Evolutionary conservation across 2,329 filamentous ascomycete genomes (phyloP), one percentile per base, ranked within the genome.

Genomic region (Phialophora expanda): DNA sequence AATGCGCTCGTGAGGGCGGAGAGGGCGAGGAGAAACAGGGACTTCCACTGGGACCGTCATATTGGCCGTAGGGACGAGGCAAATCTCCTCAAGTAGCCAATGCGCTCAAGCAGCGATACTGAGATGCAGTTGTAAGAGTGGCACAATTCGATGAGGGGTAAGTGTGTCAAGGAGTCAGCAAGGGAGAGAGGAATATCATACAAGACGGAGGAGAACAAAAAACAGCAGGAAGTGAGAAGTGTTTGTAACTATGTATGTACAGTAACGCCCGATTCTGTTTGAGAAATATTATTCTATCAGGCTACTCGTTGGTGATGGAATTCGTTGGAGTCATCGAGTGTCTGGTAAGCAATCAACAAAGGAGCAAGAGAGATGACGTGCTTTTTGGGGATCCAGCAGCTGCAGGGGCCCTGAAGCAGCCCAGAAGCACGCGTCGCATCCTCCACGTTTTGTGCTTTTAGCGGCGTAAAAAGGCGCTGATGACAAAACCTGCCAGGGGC

Each of bases 1-100:
- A 61, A 70, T 70, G 11, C 70, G 69, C 48, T 73, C 69, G 46
- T 69, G 26, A 11, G 69, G 69, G n/a, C 66, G 64, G 7, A 71
- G 69, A 58, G 69, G 69, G 14, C 69, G 67, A 61, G 69, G 69
- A 11, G 69, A 69, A 17, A 66, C 46, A 30, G 66, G 62, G 56
- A 61, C 60, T 20, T 41, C 26, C 1, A 41, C 58, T 38, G 26
- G 58, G 32, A 53, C 20, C 11, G 67, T 69, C 67, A 69, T 69
- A 14, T 28, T 62, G 54, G 17, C n/a, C 6, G 32, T 11, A 17
- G 20, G 3, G 20, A 32, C 4, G 20, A 51, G 20, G 48, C 14
- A 14, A 34, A 14, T 24, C n/a, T 32, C 32, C 41, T 59, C 14
- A 22, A 26, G 14, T 59, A 20, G 14, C 12, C 12, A 59, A 51